Conservation (phyloP, 345 rosid species). For the Linum trigynum region DNA sequence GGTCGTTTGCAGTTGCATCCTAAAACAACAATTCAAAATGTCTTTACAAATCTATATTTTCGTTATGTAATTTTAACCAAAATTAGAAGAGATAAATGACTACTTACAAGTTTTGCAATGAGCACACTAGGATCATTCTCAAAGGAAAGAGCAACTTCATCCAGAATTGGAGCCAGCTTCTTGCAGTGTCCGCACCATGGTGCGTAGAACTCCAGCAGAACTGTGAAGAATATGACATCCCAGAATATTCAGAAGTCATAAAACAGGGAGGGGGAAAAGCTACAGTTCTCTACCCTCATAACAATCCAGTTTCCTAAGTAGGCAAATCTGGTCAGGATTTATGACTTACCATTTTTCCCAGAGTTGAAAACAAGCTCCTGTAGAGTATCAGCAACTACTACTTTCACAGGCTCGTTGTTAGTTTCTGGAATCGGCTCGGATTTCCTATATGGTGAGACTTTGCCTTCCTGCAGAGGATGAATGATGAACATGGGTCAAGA, state of each 20-base stretch:
- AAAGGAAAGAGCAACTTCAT: constrained; percentile 74
- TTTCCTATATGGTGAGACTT: constrained; percentile 46
- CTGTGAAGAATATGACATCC: constrained; percentile 31
- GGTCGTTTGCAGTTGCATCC: constrained; percentile 90
- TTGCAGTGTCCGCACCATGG: constrained; percentile 99
- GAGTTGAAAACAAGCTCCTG: constrained; percentile 67
- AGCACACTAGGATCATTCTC: constrained; percentile 48
- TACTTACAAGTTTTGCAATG: constrained; percentile 78
- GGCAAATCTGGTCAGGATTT: neutral
- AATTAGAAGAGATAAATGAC: neutral
- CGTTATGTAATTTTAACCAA: neutral
- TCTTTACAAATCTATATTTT: neutral
- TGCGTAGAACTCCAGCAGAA: constrained; percentile 85
- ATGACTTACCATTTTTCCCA: constrained; percentile 64
- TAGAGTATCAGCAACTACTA: constrained; percentile 82
- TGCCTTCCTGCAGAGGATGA: constrained; percentile 59
- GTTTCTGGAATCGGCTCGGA: constrained; percentile 88
- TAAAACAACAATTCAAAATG: constrained; percentile 13
- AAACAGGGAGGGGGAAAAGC: neutral
- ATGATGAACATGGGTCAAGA: neutral
- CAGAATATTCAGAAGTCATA: neutral
- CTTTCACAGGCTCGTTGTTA: constrained; percentile 82
- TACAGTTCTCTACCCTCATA: neutral
- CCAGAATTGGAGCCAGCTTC: constrained; percentile 82
- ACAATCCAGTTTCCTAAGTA: neutral